Conservation (phyloP, 1,284 basidiomycete species). For the Athelia sp. region DNA sequence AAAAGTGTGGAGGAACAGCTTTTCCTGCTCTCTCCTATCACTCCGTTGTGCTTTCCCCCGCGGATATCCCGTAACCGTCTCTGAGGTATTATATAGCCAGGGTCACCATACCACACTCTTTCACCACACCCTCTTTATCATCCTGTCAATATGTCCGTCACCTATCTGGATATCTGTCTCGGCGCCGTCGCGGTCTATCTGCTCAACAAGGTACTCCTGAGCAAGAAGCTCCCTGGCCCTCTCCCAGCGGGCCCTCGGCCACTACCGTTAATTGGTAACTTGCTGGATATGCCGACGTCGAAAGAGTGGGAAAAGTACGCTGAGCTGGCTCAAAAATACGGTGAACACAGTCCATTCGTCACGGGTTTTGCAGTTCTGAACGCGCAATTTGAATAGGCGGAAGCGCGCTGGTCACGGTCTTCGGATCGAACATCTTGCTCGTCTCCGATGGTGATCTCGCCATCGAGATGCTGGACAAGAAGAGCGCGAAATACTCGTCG, state of each 20-base stretch:
- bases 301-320: conserved; percentile 29
- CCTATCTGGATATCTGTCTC: conserved; percentile 14
- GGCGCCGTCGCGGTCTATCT: conserved; percentile 10
- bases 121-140: background rate
- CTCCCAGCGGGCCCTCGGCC: conserved; percentile 42
- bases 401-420: conserved; percentile 32
- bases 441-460: conserved; percentile 35
- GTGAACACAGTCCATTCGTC: conserved; percentile 20
- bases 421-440: conserved; percentile 38
- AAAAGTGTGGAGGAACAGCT: too few species aligned
- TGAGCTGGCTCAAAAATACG: conserved; percentile 32
- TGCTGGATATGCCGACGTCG: conserved; percentile 42
- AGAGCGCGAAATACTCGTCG: conserved; percentile 44
- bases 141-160: background rate
- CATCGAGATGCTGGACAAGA: conserved; percentile 41
- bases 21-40: too few species aligned
- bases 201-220: conserved; percentile 6
- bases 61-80: too few species aligned
- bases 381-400: conserved; percentile 26
- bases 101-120: background rate
- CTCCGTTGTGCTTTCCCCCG: too few species aligned
- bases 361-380: conserved; percentile 1
- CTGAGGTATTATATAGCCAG: too few species aligned
- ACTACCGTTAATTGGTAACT: conserved; percentile 44
- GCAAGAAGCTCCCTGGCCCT: conserved; percentile 4